Evolutionary conservation across 306 rosid species (phyloP).

Genomic region (Gleditsia sinensis): DNA sequence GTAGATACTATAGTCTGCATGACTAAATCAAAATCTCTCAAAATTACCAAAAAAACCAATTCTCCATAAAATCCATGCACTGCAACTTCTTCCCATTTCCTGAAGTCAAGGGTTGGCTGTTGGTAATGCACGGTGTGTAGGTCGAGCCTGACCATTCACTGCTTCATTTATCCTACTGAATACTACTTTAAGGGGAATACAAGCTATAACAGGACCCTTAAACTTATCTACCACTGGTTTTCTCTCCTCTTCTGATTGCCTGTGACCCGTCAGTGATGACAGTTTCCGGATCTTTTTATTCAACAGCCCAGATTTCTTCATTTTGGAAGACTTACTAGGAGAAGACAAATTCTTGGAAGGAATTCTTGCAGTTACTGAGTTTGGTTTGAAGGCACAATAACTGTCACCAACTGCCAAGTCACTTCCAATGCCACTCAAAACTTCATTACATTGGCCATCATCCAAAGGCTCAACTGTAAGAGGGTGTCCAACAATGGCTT

Average conservation of each 20-base stretch:
- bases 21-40: conserved; percentile 43
- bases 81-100: conserved; percentile 28
- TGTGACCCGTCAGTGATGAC: conserved; percentile 75
- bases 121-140: conserved; percentile 47
- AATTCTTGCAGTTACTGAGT: conserved; percentile 37
- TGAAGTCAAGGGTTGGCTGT: conserved; percentile 47
- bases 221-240: conserved; percentile 61
- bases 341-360: conserved; percentile 49
- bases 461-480: conserved; percentile 68
- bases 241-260: conserved; percentile 61
- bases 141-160: conserved; percentile 67
- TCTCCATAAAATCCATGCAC: conserved; percentile 32
- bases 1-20: conserved; percentile 44
- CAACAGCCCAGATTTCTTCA: conserved; percentile 66
- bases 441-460: conserved; percentile 59
- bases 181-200: conserved; percentile 82
- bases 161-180: conserved; percentile 93
- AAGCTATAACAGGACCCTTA: conserved; percentile 74
- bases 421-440: conserved; percentile 42
- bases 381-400: conserved; percentile 36
- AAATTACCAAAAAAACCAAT: conserved; percentile 37
- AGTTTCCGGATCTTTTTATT: conserved; percentile 78
- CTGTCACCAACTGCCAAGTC: conserved; percentile 39
- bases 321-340: conserved; percentile 51
- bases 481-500: conserved; percentile 95